phyloP scores from a whole-genome alignment of 768 basidiomycete genomes.

The Coprinellus aureogranulatus region DNA sequence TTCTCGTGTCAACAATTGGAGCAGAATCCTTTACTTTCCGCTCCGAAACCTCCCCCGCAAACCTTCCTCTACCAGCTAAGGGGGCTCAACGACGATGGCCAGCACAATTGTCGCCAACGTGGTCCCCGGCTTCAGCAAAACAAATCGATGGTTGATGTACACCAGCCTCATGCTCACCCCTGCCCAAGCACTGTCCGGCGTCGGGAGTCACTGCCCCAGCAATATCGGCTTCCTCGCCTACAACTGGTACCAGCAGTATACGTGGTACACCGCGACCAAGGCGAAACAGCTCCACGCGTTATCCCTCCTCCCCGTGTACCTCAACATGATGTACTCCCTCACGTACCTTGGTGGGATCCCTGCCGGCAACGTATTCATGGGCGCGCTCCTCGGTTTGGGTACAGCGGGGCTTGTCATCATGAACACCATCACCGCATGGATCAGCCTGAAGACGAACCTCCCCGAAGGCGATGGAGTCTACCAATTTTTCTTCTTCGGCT shows the following conservation, averaged over 20 bases:
- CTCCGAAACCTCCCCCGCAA: no score
- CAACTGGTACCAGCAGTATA: constrained; percentile 13
- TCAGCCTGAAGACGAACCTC: constrained; percentile 9
- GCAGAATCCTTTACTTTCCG: no score
- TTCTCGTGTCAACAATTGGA: no score
- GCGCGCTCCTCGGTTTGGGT: constrained; percentile 2
- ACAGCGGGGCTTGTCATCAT: constrained; percentile 10
- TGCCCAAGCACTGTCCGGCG: constrained; percentile 7
- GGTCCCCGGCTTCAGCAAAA: constrained; percentile 12
- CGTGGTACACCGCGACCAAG: constrained; percentile 11
- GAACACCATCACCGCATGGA: constrained; percentile 11
- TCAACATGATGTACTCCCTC: constrained; percentile 12
- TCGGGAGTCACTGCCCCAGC: constrained; percentile 10
- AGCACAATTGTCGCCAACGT: not conserved
- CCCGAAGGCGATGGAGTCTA: constrained; percentile 13
- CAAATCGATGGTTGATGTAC: constrained; percentile 12
- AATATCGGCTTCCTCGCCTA: constrained; percentile 15
- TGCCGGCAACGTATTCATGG: constrained; percentile 10
- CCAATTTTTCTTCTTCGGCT: constrained; percentile 16
- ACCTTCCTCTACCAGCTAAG: no score
- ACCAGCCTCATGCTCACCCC: constrained; percentile 14
- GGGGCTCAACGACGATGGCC: not conserved
- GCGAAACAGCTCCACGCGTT: constrained; percentile 9
- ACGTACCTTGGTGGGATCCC: constrained; percentile 14
- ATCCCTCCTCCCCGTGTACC: constrained; percentile 5